These are phyloP conservation scores for Salix suchowensis DNA, from an alignment of 345 rosid species.

Conservation along the genomic window DNA sequence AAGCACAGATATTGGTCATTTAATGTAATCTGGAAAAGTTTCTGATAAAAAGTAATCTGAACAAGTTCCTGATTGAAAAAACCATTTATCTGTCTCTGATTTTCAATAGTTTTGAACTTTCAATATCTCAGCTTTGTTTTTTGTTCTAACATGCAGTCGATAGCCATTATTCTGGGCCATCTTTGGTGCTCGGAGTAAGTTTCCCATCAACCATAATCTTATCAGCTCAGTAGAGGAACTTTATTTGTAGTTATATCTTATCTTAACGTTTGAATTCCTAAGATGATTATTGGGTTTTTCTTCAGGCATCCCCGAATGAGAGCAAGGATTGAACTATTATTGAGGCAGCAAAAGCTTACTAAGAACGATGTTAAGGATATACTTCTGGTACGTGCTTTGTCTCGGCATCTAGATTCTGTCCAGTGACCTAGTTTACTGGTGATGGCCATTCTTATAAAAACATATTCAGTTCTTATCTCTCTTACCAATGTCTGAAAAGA, in stretches of 20 bases:
- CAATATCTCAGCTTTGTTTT: background rate
- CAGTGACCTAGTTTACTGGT: background rate
- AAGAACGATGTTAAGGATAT: slow-evolving; percentile 66
- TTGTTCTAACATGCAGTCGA: slow-evolving; percentile 51
- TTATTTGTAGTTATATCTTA: background rate
- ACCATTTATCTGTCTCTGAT: background rate
- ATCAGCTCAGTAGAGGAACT: slow-evolving; percentile 3
- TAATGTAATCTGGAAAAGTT: too few relatives aligned
- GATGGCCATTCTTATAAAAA: too few relatives aligned
- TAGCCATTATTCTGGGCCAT: slow-evolving; percentile 82
- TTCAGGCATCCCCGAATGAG: slow-evolving; percentile 69
- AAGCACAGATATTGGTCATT: too few relatives aligned
- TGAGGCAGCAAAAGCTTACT: slow-evolving; percentile 86
- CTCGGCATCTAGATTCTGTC: background rate
- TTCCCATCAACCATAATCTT: background rate
- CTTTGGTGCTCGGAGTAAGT: slow-evolving; percentile 98
- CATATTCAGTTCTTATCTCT: background rate
- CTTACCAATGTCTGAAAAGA: too few relatives aligned
- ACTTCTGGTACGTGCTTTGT: slow-evolving; percentile 58
- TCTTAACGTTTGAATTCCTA: background rate
- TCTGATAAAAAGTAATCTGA: too few relatives aligned
- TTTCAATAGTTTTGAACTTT: too few relatives aligned
- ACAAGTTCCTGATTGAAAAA: background rate
- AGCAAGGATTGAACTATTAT: slow-evolving; percentile 77
- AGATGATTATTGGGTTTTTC: background rate